Conservation (phyloP, 2,329 filamentous ascomycete genomes). For the Domatiomyces globalis region DNA sequence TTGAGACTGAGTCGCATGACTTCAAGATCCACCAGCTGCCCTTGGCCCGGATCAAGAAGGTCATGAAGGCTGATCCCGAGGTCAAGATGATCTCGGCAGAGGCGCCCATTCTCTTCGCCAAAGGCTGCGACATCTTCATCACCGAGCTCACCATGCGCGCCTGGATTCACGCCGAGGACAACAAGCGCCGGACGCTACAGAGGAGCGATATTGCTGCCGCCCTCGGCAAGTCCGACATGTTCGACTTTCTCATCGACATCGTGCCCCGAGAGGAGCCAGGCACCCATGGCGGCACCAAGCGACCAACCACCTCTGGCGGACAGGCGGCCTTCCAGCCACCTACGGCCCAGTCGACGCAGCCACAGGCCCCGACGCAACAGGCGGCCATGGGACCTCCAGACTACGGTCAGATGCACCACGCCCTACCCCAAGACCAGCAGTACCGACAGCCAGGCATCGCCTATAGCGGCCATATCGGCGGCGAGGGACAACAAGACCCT, state of each 20-base stretch:
- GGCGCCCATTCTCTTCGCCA: slow-evolving; percentile 92
- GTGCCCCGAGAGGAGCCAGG: slow-evolving; percentile 89
- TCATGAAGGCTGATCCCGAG: slow-evolving; percentile 98
- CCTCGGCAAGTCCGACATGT: slow-evolving; percentile 96
- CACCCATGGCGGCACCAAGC: slow-evolving; percentile 41
- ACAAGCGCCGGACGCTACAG: slow-evolving; percentile 90
- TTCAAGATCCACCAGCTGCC: slow-evolving; percentile 97
- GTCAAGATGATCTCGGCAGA: slow-evolving; percentile 99
- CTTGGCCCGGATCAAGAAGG: slow-evolving; percentile 97
- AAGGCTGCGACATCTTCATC: slow-evolving; percentile 98
- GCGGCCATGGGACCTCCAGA: slow-evolving; percentile 43
- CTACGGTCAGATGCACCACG: slow-evolving; percentile 47
- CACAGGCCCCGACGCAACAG: slow-evolving; percentile 38
- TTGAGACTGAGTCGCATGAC: slow-evolving; percentile 90
- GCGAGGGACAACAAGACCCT: slow-evolving; percentile 46
- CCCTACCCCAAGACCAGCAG: slow-evolving; percentile 55
- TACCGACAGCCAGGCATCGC: slow-evolving; percentile 61
- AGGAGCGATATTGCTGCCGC: slow-evolving; percentile 93
- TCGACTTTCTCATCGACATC: slow-evolving; percentile 98
- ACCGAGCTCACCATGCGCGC: slow-evolving; percentile 97
- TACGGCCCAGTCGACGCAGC: slow-evolving; percentile 26
- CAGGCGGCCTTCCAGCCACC: slow-evolving; percentile 25
- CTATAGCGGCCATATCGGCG: slow-evolving; percentile 58
- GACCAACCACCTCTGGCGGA: slow-evolving; percentile 36
- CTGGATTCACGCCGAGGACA: slow-evolving; percentile 98